Conservation (phyloP, 31 red algal species). For the Odonthalia washingtoniensis region DNA sequence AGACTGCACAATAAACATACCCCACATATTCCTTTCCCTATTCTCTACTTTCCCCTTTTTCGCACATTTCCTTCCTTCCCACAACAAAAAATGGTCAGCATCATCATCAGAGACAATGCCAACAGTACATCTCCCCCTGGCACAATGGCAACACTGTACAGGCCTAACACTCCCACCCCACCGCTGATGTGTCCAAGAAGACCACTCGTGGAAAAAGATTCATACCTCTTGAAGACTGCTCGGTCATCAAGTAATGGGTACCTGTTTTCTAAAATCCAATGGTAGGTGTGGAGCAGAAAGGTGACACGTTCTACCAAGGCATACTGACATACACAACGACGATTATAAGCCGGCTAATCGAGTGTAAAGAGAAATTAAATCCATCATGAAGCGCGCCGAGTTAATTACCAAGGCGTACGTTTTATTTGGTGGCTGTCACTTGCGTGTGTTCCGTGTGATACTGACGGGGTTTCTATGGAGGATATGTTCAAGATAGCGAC, state of each 20-base stretch:
- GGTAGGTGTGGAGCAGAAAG: too few relatives aligned
- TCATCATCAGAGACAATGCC: conserved; percentile 9
- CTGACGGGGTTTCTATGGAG: too few relatives aligned
- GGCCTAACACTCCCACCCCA: background rate
- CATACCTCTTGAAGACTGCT: conserved; percentile 2
- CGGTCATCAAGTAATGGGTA: too few relatives aligned
- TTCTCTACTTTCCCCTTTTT: background rate
- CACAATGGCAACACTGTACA: background rate
- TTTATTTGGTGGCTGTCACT: conserved; percentile 1
- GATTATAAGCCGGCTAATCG: conserved; percentile 37
- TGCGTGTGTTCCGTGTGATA: conserved; percentile 3
- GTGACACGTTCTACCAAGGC: conserved; percentile 17
- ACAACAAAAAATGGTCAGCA: too few relatives aligned
- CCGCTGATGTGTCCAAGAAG: conserved; percentile 11
- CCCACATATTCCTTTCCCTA: background rate
- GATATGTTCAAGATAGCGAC: too few relatives aligned
- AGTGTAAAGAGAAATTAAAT: conserved; percentile 7
- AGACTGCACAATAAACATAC: conserved; percentile 1
- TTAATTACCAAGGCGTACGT: background rate
- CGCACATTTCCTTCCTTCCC: too few relatives aligned
- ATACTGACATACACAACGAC: conserved; percentile 27
- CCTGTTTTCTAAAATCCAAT: too few relatives aligned
- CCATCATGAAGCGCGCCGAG: conserved; percentile 4
- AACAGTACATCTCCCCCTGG: conserved; percentile 1
- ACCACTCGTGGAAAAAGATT: background rate